Conservation (phyloP, 1,139 yeast species). For the Candida smagusa region DNA sequence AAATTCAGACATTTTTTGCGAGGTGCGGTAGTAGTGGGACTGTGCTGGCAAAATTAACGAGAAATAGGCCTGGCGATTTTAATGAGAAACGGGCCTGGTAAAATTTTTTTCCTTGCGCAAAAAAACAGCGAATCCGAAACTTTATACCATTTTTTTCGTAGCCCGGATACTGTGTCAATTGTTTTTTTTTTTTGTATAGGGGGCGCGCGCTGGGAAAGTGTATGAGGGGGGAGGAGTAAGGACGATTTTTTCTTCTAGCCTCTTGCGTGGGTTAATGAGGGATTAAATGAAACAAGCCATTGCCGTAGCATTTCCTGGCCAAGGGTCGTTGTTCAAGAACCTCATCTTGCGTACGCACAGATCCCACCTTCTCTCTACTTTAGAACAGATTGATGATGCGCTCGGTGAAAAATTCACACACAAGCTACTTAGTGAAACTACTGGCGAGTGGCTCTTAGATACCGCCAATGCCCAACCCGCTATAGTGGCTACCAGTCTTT, state of each 20-base stretch:
- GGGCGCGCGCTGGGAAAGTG: neutral
- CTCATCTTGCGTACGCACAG: conserved; percentile 24
- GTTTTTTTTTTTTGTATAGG: conserved; percentile 1
- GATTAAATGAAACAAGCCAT: conserved; percentile 1
- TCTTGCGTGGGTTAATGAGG: too few species aligned
- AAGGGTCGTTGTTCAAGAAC: conserved; percentile 32
- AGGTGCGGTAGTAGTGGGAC: conserved; percentile 5
- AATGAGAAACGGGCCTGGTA: conserved; percentile 1
- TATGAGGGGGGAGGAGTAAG: neutral
- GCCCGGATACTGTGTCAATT: neutral
- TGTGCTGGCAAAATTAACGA: too few species aligned
- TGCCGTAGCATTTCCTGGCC: conserved; percentile 45
- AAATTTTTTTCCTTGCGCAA: too few species aligned
- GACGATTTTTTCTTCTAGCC: too few species aligned
- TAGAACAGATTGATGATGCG: conserved; percentile 57
- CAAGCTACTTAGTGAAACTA: conserved; percentile 13
- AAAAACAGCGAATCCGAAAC: conserved; percentile 7
- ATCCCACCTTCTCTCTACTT: conserved; percentile 12
- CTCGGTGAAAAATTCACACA: conserved; percentile 50
- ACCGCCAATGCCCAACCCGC: conserved; percentile 65
- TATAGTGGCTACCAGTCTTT: conserved; percentile 46
- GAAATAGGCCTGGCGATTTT: neutral
- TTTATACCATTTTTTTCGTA: conserved; percentile 1
- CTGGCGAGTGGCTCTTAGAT: conserved; percentile 18
- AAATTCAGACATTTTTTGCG: conserved; percentile 28